phyloP scores from a whole-genome alignment of 1,284 basidiomycete genomes.

The Cryptococcus sp. region DNA sequence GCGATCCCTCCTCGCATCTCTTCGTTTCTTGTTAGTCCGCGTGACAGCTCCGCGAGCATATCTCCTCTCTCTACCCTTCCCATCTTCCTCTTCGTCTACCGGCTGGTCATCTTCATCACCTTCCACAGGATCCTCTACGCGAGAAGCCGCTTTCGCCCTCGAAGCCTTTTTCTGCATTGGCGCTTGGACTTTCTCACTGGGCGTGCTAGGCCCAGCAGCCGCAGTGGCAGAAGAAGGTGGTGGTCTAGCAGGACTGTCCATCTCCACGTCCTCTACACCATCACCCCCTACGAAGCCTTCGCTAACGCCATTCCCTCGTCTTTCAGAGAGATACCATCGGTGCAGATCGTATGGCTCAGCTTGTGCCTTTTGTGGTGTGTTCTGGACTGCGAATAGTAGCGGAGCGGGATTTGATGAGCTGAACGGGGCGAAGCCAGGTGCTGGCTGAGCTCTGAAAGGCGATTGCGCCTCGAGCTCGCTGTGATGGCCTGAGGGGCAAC shows the following conservation, averaged over 20 bases:
- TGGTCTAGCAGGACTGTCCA: conserved; percentile 37
- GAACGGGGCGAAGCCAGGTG: conserved; percentile 18
- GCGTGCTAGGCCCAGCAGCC: not conserved
- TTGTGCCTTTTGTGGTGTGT: conserved; percentile 19
- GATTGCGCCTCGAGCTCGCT: conserved; percentile 30
- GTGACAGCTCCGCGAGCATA: conserved; percentile 66
- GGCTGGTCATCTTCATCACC: conserved; percentile 17
- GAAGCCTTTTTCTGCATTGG: conserved; percentile 1
- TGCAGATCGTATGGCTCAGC: conserved; percentile 35
- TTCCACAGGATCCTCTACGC: conserved; percentile 7
- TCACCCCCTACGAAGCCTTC: not conserved
- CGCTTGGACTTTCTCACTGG: conserved; percentile 2
- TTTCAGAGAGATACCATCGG: conserved; percentile 26
- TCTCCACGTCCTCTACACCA: conserved; percentile 39
- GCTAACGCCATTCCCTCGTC: not conserved
- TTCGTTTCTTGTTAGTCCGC: conserved; percentile 66
- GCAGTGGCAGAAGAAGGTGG: conserved; percentile 6
- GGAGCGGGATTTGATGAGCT: conserved; percentile 12
- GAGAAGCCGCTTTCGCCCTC: conserved; percentile 17
- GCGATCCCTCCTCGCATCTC: conserved; percentile 42
- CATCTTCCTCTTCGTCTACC: conserved; percentile 4
- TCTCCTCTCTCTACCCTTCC: conserved; percentile 13
- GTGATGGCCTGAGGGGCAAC: conserved; percentile 34
- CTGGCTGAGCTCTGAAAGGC: conserved; percentile 16
- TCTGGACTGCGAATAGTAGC: conserved; percentile 10